These are phyloP conservation scores for Malus hybrid DNA, from an alignment of 331 rosid genomes.

Conservation along the genomic window DNA sequence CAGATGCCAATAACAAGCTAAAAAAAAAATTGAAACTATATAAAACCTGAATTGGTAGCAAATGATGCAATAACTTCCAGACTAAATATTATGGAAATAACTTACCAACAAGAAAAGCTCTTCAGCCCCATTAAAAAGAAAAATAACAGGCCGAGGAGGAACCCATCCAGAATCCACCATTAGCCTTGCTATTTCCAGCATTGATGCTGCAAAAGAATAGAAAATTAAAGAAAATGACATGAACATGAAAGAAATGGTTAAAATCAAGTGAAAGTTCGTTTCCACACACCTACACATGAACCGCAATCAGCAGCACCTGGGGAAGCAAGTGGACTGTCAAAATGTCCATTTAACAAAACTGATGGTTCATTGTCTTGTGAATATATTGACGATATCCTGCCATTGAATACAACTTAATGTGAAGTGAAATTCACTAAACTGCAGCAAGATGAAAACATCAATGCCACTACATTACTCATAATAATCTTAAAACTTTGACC, in stretches of 20 bases:
- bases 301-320: conserved; percentile 98
- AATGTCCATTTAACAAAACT: conserved; percentile 80
- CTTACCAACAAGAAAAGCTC: conserved; percentile 97
- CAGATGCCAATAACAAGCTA: not conserved
- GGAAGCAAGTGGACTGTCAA: conserved; percentile 90
- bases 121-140: conserved; percentile 95
- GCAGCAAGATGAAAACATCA: conserved; percentile 6
- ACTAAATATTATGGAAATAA: conserved; percentile 10
- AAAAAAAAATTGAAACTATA: not conserved
- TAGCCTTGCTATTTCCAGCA: conserved; percentile 85
- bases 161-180: conserved; percentile 79
- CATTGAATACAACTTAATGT: conserved; percentile 18
- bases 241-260: conserved; percentile 2
- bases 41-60: not conserved
- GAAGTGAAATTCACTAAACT: not conserved
- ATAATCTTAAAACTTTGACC: no score
- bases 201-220: conserved; percentile 50
- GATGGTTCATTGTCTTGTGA: conserved; percentile 71
- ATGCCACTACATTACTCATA: not conserved
- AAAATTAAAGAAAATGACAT: not conserved
- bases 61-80: not conserved
- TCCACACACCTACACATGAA: conserved; percentile 90
- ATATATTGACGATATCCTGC: conserved; percentile 63
- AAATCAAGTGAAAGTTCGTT: conserved; percentile 9
- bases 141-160: conserved; percentile 69